Evolutionary conservation across 2,329 filamentous ascomycete genomes (phyloP).

Genomic region (Penicillium sp.): DNA sequence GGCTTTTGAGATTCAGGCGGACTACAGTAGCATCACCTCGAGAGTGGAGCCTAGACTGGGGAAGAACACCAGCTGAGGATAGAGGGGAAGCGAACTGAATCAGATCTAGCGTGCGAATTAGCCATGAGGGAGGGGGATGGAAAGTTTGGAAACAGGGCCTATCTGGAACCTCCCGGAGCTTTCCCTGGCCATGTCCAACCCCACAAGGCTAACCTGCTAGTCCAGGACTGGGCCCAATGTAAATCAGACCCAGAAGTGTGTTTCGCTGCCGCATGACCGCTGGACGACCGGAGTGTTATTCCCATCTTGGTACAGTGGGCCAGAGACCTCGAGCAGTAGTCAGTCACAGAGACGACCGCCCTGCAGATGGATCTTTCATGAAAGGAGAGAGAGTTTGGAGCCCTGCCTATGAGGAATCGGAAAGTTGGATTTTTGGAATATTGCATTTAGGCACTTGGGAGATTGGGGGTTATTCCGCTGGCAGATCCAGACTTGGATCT

Average conservation of each 20-base stretch:
- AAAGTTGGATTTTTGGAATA: not conserved
- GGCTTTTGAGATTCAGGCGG: slow-evolving; percentile 10
- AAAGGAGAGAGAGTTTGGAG: not conserved
- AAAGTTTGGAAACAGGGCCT: slow-evolving; percentile 1
- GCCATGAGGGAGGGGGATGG: not conserved
- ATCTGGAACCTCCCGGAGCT: not conserved
- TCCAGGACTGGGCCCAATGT: not conserved
- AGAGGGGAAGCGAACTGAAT: not conserved
- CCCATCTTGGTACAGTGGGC: slow-evolving; percentile 4
- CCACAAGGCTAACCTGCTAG: slow-evolving; percentile 1
- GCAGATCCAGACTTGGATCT: not conserved
- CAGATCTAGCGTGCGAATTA: not conserved
- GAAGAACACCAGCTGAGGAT: not conserved
- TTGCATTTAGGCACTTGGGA: not conserved
- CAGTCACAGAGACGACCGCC: not conserved
- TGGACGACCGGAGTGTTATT: slow-evolving; percentile 2
- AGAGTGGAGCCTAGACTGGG: slow-evolving; percentile 2
- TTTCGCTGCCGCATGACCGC: slow-evolving; percentile 3
- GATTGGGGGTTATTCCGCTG: not conserved
- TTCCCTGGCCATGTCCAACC: not conserved
- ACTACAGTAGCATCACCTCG: not conserved
- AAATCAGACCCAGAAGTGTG: slow-evolving; percentile 1
- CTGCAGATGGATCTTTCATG: not conserved
- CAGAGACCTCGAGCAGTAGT: not conserved
- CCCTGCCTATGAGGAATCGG: not conserved